Percentiles rank a stretch among this genome's conserved stretches.
These are phyloP conservation scores for Schizosaccharomyces octosporus DNA, from an alignment of 805 yeast genomes.

Conservation along the genomic window DNA sequence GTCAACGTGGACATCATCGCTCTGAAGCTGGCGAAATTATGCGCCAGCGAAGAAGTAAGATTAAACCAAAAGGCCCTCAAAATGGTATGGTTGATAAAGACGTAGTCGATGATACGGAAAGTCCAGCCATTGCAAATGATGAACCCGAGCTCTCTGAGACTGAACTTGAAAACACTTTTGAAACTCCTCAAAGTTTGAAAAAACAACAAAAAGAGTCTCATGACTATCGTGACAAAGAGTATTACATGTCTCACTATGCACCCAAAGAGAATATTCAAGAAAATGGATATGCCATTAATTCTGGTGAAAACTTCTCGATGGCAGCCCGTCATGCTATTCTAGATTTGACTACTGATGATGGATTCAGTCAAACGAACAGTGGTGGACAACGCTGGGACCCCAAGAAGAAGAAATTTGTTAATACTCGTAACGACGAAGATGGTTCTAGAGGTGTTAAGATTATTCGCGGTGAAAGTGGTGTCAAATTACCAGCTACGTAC, in stretches of 20 bases:
- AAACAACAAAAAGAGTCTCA: constrained; percentile 15
- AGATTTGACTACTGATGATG: constrained; percentile 54
- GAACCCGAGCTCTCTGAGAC: constrained; percentile 23
- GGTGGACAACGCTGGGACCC: constrained; percentile 59
- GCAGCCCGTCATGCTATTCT: constrained; percentile 72
- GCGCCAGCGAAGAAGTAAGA: constrained; percentile 42
- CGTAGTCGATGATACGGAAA: not conserved
- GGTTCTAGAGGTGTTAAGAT: constrained; percentile 23
- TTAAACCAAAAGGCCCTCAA: constrained; percentile 1
- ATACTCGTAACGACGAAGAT: constrained; percentile 36
- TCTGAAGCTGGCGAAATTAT: constrained; percentile 56
- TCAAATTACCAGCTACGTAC: constrained; percentile 70
- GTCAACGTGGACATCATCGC: constrained; percentile 24
- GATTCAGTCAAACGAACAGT: not conserved
- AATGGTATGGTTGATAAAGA: not conserved
- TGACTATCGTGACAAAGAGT: constrained; percentile 48
- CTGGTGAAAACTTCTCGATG: constrained; percentile 27
- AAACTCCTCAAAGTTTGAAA: too few species aligned
- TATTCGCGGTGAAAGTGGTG: constrained; percentile 88
- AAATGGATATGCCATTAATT: constrained; percentile 31
- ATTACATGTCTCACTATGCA: constrained; percentile 73
- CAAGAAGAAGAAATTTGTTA: constrained; percentile 72
- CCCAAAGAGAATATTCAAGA: constrained; percentile 62
- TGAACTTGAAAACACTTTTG: not conserved
- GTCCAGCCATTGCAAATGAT: constrained; percentile 10